Evolutionary conservation across 2,329 filamentous ascomycete species (phyloP), one percentile per base, ranked within the genome.

Genomic region (Colletotrichum horii): DNA sequence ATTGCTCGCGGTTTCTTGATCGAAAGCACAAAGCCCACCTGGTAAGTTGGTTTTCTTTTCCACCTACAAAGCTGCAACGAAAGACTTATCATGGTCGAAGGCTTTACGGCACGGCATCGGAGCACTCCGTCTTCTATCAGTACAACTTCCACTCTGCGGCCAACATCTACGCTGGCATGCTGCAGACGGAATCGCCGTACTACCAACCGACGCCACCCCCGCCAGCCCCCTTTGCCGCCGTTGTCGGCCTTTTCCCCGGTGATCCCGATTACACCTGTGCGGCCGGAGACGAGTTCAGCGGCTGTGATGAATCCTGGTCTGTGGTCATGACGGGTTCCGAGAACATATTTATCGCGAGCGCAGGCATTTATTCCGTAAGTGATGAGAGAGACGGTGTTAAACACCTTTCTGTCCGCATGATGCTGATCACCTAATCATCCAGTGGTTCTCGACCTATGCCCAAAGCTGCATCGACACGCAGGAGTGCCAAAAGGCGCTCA

Each of bases 141-240:
- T 91, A 91, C 82, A 85, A 89, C 69, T 82, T 91, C 79, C 79
- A 83, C 68, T 82, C 84, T 11, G 88, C 89, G 1, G 82, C 85
- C 72, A 87, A 89, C 79, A 80, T 90, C 78, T 89, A 87, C 79
- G 90, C 92, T 85, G 89, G 88, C n/a, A 83, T 92, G 66, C 91
- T 94, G 73, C 93, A 95, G 81, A 91, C 91, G 1, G 93, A 95
- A 82, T 93, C 92, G 4, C 91, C 93, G 15, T 91, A 89, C 84
- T 93, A 90, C 84, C 80, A 83, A 69, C 79, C 81, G 87, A 93
- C 66, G 2, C 77, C 78, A 2, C 55, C 14, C 15, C 76, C 77
- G 16, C 78, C 76, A 8, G 79, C 68, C 26, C 26, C 78, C 4
- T 81, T 80, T 32, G n/a, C 22, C 2, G 48, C 68, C 14, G n/a